Conservation (phyloP, 2,329 filamentous ascomycete species). For the Aureobasidium pullulans region DNA sequence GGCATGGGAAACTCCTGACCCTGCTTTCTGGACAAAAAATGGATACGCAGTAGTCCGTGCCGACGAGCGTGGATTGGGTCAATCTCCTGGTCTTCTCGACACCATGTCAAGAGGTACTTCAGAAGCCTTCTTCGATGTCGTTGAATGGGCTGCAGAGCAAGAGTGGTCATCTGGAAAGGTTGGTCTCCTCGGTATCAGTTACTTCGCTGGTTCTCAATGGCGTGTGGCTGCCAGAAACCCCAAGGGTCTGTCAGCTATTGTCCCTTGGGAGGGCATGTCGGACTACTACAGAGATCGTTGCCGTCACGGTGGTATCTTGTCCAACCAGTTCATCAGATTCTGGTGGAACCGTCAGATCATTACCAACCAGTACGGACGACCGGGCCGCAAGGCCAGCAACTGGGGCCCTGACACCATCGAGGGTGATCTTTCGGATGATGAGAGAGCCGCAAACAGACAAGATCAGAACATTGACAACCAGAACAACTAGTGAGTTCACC, state of each 20-base stretch:
- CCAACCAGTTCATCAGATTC: constrained; percentile 44
- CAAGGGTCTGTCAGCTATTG: constrained; percentile 44
- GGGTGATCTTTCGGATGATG: constrained; percentile 48
- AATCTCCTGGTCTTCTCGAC: constrained; percentile 46
- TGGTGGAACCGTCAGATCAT: constrained; percentile 64
- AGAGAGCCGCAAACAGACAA: constrained; percentile 39
- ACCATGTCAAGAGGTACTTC: constrained; percentile 47
- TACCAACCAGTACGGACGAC: constrained; percentile 58
- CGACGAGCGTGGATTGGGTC: constrained; percentile 46
- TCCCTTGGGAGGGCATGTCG: constrained; percentile 51
- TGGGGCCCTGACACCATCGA: constrained; percentile 51
- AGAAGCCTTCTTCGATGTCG: constrained; percentile 20
- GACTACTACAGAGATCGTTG: constrained; percentile 45
- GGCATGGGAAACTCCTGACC: constrained; percentile 39
- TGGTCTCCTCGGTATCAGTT: constrained; percentile 42
- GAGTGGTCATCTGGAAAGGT: constrained; percentile 21
- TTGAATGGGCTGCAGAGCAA: constrained; percentile 19
- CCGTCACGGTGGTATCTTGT: constrained; percentile 33
- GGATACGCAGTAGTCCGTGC: constrained; percentile 31
- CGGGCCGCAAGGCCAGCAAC: constrained; percentile 38
- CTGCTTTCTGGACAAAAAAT: constrained; percentile 29
- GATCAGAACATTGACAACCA: constrained; percentile 34
- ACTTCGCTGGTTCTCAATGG: constrained; percentile 50
- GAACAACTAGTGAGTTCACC: constrained; percentile 15
- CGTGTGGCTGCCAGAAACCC: constrained; percentile 46